Conservation (phyloP, 2,329 filamentous ascomycete genomes). For the Alternaria gansuensis region DNA sequence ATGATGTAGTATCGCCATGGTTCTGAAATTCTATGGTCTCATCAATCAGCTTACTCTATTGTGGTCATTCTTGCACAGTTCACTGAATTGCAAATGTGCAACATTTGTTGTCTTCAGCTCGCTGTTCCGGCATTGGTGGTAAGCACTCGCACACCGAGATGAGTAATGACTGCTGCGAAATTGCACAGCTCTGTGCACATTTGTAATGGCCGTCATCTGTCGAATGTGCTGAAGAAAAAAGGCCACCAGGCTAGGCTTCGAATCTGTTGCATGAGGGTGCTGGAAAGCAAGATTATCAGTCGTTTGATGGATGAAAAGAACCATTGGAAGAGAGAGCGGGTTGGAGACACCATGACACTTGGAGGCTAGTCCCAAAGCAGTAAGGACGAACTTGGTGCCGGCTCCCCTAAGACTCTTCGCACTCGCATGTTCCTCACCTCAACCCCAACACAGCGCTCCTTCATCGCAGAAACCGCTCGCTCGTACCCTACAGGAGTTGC, state of each 20-base stretch:
- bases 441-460: background rate
- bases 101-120: background rate
- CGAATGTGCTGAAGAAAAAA: background rate
- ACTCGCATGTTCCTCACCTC: background rate
- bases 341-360: background rate
- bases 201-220: background rate
- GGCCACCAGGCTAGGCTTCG: background rate
- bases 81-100: conserved; percentile 8
- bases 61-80: background rate
- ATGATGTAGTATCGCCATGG: background rate
- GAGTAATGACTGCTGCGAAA: conserved; percentile 27
- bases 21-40: background rate
- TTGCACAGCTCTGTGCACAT: conserved; percentile 18
- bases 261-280: too few species aligned
- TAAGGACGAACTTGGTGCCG: background rate
- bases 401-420: background rate
- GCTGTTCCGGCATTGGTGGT: conserved; percentile 8
- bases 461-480: background rate
- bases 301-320: background rate
- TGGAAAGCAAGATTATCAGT: background rate
- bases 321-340: background rate
- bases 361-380: background rate
- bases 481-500: too few species aligned
- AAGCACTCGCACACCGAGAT: conserved; percentile 11
- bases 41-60: background rate